phyloP scores from a whole-genome alignment of 2,329 filamentous ascomycete genomes.

The Arachnopeziza araneosa region DNA sequence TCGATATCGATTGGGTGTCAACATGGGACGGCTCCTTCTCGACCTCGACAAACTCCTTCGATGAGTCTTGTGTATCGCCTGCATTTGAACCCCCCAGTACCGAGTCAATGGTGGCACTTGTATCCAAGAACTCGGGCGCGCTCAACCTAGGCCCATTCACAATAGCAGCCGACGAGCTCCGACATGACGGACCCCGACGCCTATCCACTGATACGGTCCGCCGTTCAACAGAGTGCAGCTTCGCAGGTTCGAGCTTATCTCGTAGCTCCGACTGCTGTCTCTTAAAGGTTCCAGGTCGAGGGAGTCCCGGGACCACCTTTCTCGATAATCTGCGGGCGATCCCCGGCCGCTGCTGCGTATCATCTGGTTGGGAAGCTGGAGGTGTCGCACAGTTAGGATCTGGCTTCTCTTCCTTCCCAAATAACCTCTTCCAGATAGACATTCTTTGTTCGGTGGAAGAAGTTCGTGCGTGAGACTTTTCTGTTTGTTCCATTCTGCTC shows the following conservation, averaged over 20 bases:
- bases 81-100: constrained; percentile 9
- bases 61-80: not conserved
- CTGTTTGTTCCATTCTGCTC: constrained; percentile 25
- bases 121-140: constrained; percentile 29
- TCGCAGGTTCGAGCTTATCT: constrained; percentile 62
- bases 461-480: constrained; percentile 22
- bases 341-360: constrained; percentile 17
- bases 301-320: constrained; percentile 72
- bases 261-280: constrained; percentile 77
- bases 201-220: constrained; percentile 65
- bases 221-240: constrained; percentile 59
- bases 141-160: constrained; percentile 19
- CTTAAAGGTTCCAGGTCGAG: constrained; percentile 72
- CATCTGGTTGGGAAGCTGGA: constrained; percentile 15
- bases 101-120: constrained; percentile 16
- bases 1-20: constrained; percentile 27
- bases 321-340: constrained; percentile 32
- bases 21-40: constrained; percentile 20
- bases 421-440: constrained; percentile 30
- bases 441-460: constrained; percentile 26
- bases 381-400: constrained; percentile 2
- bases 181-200: constrained; percentile 23
- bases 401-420: constrained; percentile 25
- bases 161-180: constrained; percentile 21
- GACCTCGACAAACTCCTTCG: constrained; percentile 23